Percentiles rank a stretch among this genome's conserved stretches.
These are phyloP conservation scores for Martensiomyces pterosporus DNA, from an alignment of 192 early-diverging fungal genomes.

Conservation along the genomic window DNA sequence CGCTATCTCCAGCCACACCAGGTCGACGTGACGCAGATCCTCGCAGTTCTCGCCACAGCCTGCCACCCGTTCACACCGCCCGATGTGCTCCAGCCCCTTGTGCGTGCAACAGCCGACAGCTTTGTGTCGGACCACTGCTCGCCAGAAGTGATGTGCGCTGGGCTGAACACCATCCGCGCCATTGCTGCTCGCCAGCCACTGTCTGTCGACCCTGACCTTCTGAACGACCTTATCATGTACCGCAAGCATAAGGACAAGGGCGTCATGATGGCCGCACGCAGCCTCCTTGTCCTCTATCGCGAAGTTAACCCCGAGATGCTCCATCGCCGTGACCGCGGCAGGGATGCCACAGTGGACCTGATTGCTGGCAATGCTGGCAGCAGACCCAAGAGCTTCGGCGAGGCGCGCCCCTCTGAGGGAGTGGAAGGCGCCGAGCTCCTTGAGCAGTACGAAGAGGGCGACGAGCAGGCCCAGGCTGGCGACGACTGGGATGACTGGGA, in stretches of 20 bases:
- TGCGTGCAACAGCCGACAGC: conserved; percentile 92
- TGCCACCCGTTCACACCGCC: conserved; percentile 92
- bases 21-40: conserved; percentile 85
- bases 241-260: conserved; percentile 93
- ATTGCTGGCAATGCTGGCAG: conserved; percentile 52
- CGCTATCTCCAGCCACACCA: conserved; percentile 96
- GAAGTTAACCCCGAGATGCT: conserved; percentile 95
- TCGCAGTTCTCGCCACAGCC: conserved; percentile 88
- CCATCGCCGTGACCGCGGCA: conserved; percentile 88
- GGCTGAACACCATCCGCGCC: conserved; percentile 83
- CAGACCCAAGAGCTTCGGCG: conserved; percentile 64
- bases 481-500: conserved; percentile 17
- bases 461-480: background rate
- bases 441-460: conserved; percentile 41
- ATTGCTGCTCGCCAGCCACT: conserved; percentile 85
- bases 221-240: conserved; percentile 88
- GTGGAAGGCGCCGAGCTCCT: conserved; percentile 81
- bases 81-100: conserved; percentile 79
- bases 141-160: conserved; percentile 92
- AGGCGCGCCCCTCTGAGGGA: conserved; percentile 58
- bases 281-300: conserved; percentile 87
- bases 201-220: conserved; percentile 76
- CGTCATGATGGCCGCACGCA: conserved; percentile 88
- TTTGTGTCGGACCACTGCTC: conserved; percentile 93
- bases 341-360: conserved; percentile 71